Percentiles rank a stretch among this genome's conserved stretches.
These are phyloP conservation scores for Grigorovia humatica DNA, from an alignment of 805 yeast species.

Conservation along the genomic window DNA sequence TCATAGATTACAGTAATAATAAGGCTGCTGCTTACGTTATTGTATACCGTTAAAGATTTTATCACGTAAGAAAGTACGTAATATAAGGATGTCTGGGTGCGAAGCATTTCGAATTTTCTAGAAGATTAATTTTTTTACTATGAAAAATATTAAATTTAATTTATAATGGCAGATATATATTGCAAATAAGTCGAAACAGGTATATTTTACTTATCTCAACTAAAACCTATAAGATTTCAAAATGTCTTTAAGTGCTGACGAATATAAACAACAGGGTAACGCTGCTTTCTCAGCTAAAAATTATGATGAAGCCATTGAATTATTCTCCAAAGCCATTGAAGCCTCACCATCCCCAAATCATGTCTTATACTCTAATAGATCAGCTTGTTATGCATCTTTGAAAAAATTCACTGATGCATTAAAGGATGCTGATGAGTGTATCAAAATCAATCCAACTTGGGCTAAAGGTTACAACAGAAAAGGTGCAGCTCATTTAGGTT, in stretches of 20 bases:
- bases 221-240: neutral
- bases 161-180: neutral
- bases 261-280: slow-evolving; percentile 85
- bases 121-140: neutral
- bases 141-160: neutral
- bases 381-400: slow-evolving; percentile 80
- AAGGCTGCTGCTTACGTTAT: neutral
- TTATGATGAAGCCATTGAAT: slow-evolving; percentile 65
- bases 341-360: slow-evolving; percentile 78
- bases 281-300: slow-evolving; percentile 85
- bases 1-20: no score
- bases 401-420: slow-evolving; percentile 66
- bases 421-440: slow-evolving; percentile 76
- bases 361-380: slow-evolving; percentile 86
- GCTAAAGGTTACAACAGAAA: slow-evolving; percentile 91
- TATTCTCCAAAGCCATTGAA: slow-evolving; percentile 79
- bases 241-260: slow-evolving; percentile 43
- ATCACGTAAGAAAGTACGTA: no score
- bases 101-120: slow-evolving; percentile 2
- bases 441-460: slow-evolving; percentile 76
- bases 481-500: slow-evolving; percentile 88
- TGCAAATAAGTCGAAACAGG: neutral
- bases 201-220: neutral
- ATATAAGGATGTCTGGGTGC: neutral
- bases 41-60: neutral